These are phyloP conservation scores for Brasilioporus rufonigricans DNA, from an alignment of 768 basidiomycete species.

Conservation along the genomic window DNA sequence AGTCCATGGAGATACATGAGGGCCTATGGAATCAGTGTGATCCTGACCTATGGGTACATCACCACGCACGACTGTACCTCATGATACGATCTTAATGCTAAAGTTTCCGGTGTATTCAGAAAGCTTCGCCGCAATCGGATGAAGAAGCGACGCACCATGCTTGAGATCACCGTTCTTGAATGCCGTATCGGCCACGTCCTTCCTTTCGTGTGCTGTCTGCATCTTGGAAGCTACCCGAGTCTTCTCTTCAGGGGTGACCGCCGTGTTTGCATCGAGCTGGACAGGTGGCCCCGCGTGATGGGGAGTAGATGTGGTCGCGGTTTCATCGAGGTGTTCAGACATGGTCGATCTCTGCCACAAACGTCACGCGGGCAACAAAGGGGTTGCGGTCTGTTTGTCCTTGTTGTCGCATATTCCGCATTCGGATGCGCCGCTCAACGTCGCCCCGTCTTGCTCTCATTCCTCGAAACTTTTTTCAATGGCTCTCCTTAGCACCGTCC, in stretches of 20 bases:
- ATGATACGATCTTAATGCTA: conserved; percentile 73
- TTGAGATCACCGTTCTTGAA: conserved; percentile 65
- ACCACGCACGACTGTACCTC: conserved; percentile 43
- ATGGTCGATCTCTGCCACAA: conserved; percentile 4
- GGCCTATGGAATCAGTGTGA: conserved; percentile 40
- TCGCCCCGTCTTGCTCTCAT: conserved; percentile 8
- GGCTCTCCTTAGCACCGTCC: conserved; percentile 63
- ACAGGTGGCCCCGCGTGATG: not conserved
- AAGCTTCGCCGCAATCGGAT: not conserved
- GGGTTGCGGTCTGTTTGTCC: conserved; percentile 24
- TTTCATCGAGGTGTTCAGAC: conserved; percentile 8
- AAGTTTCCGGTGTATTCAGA: conserved; percentile 1
- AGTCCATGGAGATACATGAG: conserved; percentile 72
- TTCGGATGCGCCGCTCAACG: not conserved
- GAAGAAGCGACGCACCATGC: conserved; percentile 46
- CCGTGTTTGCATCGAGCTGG: conserved; percentile 22
- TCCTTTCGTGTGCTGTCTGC: conserved; percentile 60
- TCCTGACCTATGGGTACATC: not conserved
- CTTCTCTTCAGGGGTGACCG: conserved; percentile 17
- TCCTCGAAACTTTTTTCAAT: conserved; percentile 34
- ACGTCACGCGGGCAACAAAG: not conserved
- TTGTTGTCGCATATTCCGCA: conserved; percentile 20
- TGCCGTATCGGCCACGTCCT: conserved; percentile 62
- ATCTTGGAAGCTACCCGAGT: conserved; percentile 48
- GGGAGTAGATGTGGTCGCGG: conserved; percentile 2